Evolutionary conservation across 2,329 filamentous ascomycete genomes (phyloP).

Genomic region (Botrytis squamosa): DNA sequence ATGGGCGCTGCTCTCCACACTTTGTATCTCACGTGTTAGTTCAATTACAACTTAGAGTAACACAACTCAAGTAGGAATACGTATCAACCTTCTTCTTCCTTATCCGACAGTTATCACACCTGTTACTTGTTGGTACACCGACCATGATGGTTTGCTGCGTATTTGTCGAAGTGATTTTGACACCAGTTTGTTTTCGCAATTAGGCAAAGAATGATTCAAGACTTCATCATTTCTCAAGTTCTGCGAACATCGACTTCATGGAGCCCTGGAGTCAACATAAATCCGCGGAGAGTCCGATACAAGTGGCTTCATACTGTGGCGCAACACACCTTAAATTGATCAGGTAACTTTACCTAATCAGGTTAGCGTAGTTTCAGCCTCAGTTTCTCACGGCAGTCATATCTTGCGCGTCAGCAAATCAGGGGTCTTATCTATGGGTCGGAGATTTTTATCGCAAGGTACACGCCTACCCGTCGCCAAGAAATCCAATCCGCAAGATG

Average conservation of each 20-base stretch:
- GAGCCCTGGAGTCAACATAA: neutral
- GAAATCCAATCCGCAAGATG: neutral
- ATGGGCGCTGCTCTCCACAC: constrained; percentile 28
- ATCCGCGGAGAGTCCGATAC: neutral
- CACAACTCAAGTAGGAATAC: neutral
- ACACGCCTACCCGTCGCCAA: neutral
- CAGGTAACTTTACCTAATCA: neutral
- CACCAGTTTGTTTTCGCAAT: neutral
- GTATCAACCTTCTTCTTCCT: constrained; percentile 28
- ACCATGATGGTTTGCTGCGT: constrained; percentile 19
- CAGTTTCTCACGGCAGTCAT: neutral
- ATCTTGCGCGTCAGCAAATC: constrained; percentile 12
- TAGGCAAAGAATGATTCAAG: too few species aligned
- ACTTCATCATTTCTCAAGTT: too few species aligned
- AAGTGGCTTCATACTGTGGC: neutral
- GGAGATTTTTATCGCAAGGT: neutral
- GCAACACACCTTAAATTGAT: neutral
- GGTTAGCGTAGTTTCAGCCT: neutral
- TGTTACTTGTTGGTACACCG: constrained; percentile 24
- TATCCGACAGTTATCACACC: constrained; percentile 27
- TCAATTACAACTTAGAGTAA: neutral
- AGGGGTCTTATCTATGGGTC: neutral
- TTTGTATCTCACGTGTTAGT: neutral
- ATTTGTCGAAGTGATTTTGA: too few species aligned
- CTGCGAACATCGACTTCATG: neutral